Evolutionary conservation across 352 stramenopile genomes (phyloP).

Genomic region (Globisporangium canariense): DNA sequence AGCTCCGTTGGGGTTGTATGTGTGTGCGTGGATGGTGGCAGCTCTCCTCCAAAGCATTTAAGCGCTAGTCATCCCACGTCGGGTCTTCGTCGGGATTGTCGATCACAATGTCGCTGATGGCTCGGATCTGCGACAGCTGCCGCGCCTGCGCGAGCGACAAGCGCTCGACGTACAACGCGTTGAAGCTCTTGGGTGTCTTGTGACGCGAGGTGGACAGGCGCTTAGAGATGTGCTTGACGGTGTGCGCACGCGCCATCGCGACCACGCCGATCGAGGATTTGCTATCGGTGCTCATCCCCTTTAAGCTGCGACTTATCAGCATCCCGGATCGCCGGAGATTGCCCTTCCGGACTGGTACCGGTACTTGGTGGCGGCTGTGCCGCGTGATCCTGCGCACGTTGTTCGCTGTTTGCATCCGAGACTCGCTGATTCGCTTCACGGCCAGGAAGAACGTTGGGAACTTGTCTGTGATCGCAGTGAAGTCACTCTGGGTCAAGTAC

Average conservation of each 20-base stretch:
- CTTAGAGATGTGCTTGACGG: constrained; percentile 10
- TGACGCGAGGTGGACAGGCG: constrained; percentile 22
- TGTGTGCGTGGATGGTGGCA: no score
- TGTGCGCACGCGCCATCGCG: constrained; percentile 17
- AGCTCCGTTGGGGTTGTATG: no score
- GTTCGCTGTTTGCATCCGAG: constrained; percentile 58
- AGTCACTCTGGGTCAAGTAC: constrained; percentile 57
- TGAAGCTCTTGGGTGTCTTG: constrained; percentile 26
- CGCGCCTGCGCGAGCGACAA: constrained; percentile 35
- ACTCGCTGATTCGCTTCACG: constrained; percentile 61
- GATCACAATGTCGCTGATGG: constrained; percentile 28
- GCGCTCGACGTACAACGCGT: constrained; percentile 28
- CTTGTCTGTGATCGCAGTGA: constrained; percentile 50
- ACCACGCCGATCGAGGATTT: constrained; percentile 6
- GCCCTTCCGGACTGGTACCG: neutral
- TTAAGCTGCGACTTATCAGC: constrained; percentile 1
- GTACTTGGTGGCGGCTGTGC: constrained; percentile 36
- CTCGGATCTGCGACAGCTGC: constrained; percentile 25
- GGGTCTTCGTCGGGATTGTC: constrained; percentile 23
- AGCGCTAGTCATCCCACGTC: constrained; percentile 15
- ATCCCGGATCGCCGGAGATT: neutral
- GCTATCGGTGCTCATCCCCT: neutral
- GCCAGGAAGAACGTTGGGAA: constrained; percentile 72
- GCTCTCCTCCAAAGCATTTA: no score
- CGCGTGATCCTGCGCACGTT: constrained; percentile 68